Conservation (phyloP, 768 basidiomycete genomes). For the Brasilioporus rufonigricans region DNA sequence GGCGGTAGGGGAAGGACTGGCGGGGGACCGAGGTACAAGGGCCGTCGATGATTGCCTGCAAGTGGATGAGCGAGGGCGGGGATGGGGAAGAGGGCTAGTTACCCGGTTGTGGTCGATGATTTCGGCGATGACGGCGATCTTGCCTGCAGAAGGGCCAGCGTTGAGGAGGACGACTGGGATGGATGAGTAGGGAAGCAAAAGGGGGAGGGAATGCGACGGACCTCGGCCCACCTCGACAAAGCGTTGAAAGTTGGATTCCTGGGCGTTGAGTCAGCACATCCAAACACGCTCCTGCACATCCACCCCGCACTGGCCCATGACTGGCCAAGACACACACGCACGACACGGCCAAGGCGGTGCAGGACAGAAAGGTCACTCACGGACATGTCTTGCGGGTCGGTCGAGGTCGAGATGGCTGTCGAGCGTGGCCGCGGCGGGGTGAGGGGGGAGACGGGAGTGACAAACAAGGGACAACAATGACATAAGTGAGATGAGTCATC, state of each 20-base stretch:
- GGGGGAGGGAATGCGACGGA: conserved; percentile 23
- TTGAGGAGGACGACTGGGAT: conserved; percentile 83
- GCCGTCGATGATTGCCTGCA: conserved; percentile 92
- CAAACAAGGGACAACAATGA: conserved; percentile 19
- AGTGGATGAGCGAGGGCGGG: background rate
- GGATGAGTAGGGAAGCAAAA: conserved; percentile 4
- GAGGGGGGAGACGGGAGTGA: background rate
- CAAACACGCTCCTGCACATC: conserved; percentile 3
- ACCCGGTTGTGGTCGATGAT: conserved; percentile 99
- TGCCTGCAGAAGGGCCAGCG: conserved; percentile 79
- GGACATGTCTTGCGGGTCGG: conserved; percentile 16
- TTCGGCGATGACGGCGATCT: conserved; percentile 93
- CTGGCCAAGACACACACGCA: rapidly evolving
- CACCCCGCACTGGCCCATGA: background rate
- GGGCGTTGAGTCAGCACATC: conserved; percentile 20
- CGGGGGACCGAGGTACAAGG: conserved; percentile 90
- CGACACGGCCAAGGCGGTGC: background rate
- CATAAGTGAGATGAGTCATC: conserved; percentile 9
- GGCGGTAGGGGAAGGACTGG: conserved; percentile 88
- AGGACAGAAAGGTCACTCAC: conserved; percentile 10
- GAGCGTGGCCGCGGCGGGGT: background rate
- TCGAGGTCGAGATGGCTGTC: conserved; percentile 1
- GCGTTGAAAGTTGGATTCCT: conserved; percentile 91
- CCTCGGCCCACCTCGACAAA: conserved; percentile 99
- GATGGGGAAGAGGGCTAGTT: background rate